These are phyloP conservation scores for Debaryomyces sp. DNA, from an alignment of 1,139 yeast species.

Conservation along the genomic window DNA sequence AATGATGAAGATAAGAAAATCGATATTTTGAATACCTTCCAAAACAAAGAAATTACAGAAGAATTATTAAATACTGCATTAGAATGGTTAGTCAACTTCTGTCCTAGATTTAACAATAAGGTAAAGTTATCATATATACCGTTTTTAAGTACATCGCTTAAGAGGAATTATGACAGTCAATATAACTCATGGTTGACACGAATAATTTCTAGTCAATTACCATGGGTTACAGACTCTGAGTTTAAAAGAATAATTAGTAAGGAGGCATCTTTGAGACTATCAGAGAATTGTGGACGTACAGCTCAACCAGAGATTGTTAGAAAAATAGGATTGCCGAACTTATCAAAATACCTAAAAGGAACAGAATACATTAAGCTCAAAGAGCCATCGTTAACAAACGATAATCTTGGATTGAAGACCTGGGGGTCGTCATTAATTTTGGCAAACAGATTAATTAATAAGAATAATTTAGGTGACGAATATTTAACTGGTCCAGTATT, in stretches of 20 bases:
- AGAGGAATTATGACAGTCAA: conserved; percentile 21
- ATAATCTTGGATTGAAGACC: conserved; percentile 86
- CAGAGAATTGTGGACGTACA: conserved; percentile 85
- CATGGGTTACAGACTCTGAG: conserved; percentile 45
- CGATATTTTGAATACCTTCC: conserved; percentile 15
- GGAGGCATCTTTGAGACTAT: conserved; percentile 63
- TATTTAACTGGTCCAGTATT: conserved; percentile 50
- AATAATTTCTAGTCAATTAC: conserved; percentile 58
- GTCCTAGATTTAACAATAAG: conserved; percentile 35
- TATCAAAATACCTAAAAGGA: conserved; percentile 19
- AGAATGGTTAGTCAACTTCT: conserved; percentile 42
- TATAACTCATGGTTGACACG: conserved; percentile 66
- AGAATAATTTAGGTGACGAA: conserved; percentile 7
- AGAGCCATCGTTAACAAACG: conserved; percentile 88
- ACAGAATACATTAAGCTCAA: conserved; percentile 46
- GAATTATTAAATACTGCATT: conserved; percentile 26
- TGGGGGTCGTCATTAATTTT: conserved; percentile 92
- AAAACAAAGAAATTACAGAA: conserved; percentile 22
- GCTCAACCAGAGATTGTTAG: conserved; percentile 77
- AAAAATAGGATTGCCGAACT: conserved; percentile 39
- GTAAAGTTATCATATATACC: conserved; percentile 31
- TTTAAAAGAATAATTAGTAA: conserved; percentile 49
- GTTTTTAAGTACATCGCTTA: conserved; percentile 26
- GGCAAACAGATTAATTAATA: conserved; percentile 51
- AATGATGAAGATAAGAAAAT: conserved; percentile 12